These are phyloP conservation scores for Spongiforma sp. DNA, from an alignment of 1,284 basidiomycete genomes.

Conservation along the genomic window DNA sequence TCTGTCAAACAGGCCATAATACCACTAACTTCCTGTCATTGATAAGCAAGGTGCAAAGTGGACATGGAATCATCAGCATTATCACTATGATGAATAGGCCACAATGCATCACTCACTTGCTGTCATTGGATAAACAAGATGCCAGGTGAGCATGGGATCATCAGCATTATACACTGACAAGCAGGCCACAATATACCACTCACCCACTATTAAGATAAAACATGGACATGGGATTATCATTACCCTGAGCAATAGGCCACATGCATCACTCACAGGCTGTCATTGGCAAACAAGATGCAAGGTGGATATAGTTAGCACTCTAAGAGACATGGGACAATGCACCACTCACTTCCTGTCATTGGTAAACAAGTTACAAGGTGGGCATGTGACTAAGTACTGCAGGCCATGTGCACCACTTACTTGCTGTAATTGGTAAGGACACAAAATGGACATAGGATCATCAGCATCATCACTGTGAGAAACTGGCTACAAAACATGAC, in stretches of 20 bases:
- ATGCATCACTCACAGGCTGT: neutral
- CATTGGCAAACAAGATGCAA: too few species aligned
- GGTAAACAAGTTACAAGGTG: neutral
- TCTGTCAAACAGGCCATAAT: too few species aligned
- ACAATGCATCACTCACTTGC: neutral
- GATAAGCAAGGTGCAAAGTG: neutral
- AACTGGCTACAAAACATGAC: neutral
- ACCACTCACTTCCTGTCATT: neutral
- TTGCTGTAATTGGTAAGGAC: neutral
- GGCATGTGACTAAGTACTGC: neutral
- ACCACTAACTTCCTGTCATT: too few species aligned
- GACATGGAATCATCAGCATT: neutral
- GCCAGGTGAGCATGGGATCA: neutral
- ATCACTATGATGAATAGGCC: neutral
- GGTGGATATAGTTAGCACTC: neutral
- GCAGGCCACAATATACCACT: neutral
- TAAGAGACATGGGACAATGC: neutral
- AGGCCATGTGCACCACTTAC: neutral
- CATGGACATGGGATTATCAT: neutral
- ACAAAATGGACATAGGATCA: too few species aligned
- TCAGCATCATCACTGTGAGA: neutral
- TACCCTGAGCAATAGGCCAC: neutral
- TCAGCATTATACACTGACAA: neutral
- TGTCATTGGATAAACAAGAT: neutral
- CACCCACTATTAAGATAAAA: neutral